Conservation (phyloP, 176 grass and related monocot genomes). For the Musa schizocarpa region DNA sequence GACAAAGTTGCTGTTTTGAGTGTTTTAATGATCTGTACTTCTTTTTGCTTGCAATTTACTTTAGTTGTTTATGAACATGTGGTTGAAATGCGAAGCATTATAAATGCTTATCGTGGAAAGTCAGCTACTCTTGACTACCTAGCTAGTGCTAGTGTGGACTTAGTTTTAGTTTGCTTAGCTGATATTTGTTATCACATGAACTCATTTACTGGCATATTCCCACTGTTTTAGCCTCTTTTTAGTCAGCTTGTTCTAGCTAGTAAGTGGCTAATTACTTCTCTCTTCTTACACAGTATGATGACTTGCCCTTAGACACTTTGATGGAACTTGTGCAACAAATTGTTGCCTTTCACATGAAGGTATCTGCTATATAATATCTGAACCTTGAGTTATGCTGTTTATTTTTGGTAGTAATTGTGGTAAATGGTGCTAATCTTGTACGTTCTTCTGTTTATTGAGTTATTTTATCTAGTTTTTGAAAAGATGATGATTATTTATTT, state of each 20-base stretch:
- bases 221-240: not conserved
- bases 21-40: not conserved
- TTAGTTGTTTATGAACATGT: not conserved
- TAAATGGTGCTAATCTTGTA: not conserved
- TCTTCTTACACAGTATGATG: slow-evolving; percentile 59
- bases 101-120: too few relatives aligned
- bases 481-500: not conserved
- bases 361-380: slow-evolving; percentile 22
- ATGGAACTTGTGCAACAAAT: slow-evolving; percentile 99
- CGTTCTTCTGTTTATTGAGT: not conserved
- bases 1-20: too few relatives aligned
- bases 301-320: slow-evolving; percentile 65
- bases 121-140: too few relatives aligned
- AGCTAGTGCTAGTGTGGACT: too few relatives aligned
- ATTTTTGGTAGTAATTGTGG: not conserved
- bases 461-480: slow-evolving; percentile 3
- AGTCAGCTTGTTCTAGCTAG: not conserved
- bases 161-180: too few relatives aligned
- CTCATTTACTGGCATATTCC: not conserved
- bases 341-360: slow-evolving; percentile 99
- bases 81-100: too few relatives aligned
- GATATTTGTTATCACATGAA: too few relatives aligned
- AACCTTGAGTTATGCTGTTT: not conserved
- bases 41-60: slow-evolving; percentile 9
- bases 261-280: not conserved